These are phyloP conservation scores for Kwoniella bestiolae DNA, from an alignment of 768 basidiomycete species.

Conservation along the genomic window DNA sequence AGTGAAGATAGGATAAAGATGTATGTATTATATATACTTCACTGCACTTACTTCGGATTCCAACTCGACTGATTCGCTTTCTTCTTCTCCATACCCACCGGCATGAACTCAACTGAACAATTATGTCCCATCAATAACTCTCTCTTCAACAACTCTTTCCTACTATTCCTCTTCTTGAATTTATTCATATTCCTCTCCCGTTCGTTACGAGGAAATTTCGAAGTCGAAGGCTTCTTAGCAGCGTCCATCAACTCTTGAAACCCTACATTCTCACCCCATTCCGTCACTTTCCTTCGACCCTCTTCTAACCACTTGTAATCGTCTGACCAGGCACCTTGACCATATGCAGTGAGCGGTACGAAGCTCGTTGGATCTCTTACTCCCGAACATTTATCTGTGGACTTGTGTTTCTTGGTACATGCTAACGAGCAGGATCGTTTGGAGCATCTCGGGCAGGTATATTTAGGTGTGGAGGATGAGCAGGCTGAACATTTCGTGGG, in stretches of 20 bases:
- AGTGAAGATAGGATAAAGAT: no score
- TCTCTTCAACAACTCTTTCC: conserved; percentile 65
- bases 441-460: conserved; percentile 55
- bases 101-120: conserved; percentile 75
- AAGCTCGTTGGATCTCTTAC: conserved; percentile 43
- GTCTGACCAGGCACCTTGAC: conserved; percentile 84
- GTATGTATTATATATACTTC: conserved; percentile 42
- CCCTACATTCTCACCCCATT: conserved; percentile 63
- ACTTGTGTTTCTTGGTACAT: conserved; percentile 52
- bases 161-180: conserved; percentile 28
- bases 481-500: conserved; percentile 34
- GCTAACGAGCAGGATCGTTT: conserved; percentile 46
- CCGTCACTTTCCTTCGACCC: conserved; percentile 71
- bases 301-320: conserved; percentile 89
- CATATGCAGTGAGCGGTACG: conserved; percentile 75
- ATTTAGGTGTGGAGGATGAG: conserved; percentile 42
- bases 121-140: conserved; percentile 68
- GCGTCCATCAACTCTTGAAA: conserved; percentile 43
- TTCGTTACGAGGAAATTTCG: conserved; percentile 33
- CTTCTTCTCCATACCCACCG: conserved; percentile 79
- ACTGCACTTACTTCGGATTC: conserved; percentile 81
- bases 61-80: conserved; percentile 79
- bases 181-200: conserved; percentile 61
- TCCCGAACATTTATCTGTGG: conserved; percentile 40
- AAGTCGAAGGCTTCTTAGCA: conserved; percentile 14